Conservation (phyloP, 129 eudicot species). For the Heracleum sosnowskyi region DNA sequence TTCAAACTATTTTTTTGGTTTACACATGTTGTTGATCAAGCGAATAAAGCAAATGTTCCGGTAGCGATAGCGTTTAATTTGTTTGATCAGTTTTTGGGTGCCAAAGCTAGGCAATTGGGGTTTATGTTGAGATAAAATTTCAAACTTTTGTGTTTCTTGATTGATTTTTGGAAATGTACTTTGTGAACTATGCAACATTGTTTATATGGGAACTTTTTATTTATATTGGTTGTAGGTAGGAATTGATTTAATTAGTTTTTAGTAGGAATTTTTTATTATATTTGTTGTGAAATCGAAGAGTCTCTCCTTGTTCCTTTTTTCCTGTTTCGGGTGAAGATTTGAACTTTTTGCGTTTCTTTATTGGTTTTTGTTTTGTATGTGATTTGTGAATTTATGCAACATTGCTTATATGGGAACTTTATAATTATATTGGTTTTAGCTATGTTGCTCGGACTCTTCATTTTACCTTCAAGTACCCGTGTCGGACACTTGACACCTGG, state of each 20-base stretch:
- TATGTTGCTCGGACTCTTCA: too few species aligned
- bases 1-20: too few species aligned
- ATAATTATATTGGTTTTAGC: too few species aligned
- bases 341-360: background rate
- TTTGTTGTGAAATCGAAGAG: conserved; percentile 37
- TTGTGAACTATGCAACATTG: background rate
- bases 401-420: too few species aligned
- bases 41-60: conserved; percentile 65
- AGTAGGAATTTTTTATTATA: conserved; percentile 93
- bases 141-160: background rate
- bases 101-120: conserved; percentile 89
- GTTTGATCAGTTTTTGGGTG: conserved; percentile 77
- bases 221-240: background rate
- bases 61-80: conserved; percentile 82
- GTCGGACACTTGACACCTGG: too few species aligned
- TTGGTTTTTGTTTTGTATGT: background rate
- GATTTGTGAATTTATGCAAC: background rate
- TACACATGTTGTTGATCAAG: conserved; percentile 83
- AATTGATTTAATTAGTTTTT: conserved; percentile 71
- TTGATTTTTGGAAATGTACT: conserved; percentile 29
- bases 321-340: conserved; percentile 50
- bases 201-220: background rate
- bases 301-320: conserved; percentile 62
- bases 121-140: conserved; percentile 55
- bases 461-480: too few species aligned